A percentile compares a stretch with the other conserved stretches of the same genome.
Evolutionary conservation across 2,329 filamentous ascomycete species (phyloP).

Genomic region (Calonectria multiphialidica): DNA sequence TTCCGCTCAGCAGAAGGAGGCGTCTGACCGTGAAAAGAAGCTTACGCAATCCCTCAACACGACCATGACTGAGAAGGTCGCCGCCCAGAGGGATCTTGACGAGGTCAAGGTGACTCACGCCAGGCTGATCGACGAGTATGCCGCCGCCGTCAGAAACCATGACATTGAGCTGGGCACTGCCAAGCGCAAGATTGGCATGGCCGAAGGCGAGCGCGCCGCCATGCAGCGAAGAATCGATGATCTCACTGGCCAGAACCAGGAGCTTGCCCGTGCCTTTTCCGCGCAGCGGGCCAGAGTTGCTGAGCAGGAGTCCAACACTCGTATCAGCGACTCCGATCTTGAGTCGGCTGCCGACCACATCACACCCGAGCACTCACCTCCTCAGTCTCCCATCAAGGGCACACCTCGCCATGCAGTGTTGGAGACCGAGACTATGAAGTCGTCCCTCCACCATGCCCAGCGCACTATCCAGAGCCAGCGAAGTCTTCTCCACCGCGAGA

Average conservation of each 20-base stretch:
- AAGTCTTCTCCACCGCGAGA: slow-evolving; percentile 95
- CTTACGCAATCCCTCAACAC: slow-evolving; percentile 79
- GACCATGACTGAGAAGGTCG: slow-evolving; percentile 79
- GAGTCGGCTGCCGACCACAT: slow-evolving; percentile 75
- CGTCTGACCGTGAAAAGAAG: slow-evolving; percentile 85
- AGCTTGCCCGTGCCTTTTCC: slow-evolving; percentile 87
- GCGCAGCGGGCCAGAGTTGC: slow-evolving; percentile 76
- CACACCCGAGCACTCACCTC: slow-evolving; percentile 91
- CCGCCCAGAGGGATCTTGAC: slow-evolving; percentile 87
- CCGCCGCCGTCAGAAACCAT: slow-evolving; percentile 81
- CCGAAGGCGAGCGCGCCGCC: slow-evolving; percentile 81
- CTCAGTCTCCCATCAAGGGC: slow-evolving; percentile 89
- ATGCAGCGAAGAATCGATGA: slow-evolving; percentile 91
- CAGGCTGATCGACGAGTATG: slow-evolving; percentile 85
- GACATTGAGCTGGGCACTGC: slow-evolving; percentile 89
- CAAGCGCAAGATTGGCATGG: slow-evolving; percentile 82
- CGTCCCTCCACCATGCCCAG: slow-evolving; percentile 93
- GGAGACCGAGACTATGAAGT: slow-evolving; percentile 96
- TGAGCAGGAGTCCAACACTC: slow-evolving; percentile 72
- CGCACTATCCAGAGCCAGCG: slow-evolving; percentile 96
- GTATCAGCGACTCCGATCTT: slow-evolving; percentile 72
- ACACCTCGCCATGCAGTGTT: slow-evolving; percentile 91
- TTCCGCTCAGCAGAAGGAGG: slow-evolving; percentile 78
- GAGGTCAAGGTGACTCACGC: slow-evolving; percentile 86
- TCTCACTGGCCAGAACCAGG: slow-evolving; percentile 87